Evolutionary conservation across 345 rosid species (phyloP).

Genomic region (Eucalyptus brandiana): DNA sequence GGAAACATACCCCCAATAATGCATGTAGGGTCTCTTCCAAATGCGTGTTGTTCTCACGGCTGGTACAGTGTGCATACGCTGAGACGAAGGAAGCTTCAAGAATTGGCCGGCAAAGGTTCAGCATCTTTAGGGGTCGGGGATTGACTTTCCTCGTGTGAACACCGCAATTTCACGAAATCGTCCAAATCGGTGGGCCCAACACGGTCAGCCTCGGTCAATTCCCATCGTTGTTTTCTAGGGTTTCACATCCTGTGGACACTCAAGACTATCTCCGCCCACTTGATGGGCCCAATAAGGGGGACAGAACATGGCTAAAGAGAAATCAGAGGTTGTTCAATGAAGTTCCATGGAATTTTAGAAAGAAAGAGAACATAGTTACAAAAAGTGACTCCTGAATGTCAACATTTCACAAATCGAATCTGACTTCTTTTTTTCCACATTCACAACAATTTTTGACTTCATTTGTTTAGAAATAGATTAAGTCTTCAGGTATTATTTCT

Average conservation of each 20-base stretch:
- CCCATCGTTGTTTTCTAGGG: background rate
- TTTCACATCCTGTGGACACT: background rate
- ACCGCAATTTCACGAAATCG: background rate
- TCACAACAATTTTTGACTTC: background rate
- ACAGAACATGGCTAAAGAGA: background rate
- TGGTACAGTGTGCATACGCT: background rate
- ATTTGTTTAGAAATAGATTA: background rate
- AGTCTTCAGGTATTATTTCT: background rate
- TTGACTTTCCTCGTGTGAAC: background rate
- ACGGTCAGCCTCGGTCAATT: background rate
- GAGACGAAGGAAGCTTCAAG: background rate
- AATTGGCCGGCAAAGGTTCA: background rate
- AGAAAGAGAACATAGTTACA: background rate
- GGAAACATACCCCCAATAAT: background rate
- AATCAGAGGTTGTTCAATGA: background rate
- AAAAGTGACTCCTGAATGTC: background rate
- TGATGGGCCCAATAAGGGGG: background rate
- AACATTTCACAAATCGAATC: background rate
- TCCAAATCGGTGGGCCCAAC: background rate
- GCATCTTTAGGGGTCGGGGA: background rate
- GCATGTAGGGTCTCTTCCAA: background rate
- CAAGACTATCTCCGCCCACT: background rate
- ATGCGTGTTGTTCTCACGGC: background rate
- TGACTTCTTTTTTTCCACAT: background rate
- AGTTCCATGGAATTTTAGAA: background rate